Evolutionary conservation across 2,329 filamentous ascomycete genomes (phyloP).

Genomic region (Stromatinia cepivora): DNA sequence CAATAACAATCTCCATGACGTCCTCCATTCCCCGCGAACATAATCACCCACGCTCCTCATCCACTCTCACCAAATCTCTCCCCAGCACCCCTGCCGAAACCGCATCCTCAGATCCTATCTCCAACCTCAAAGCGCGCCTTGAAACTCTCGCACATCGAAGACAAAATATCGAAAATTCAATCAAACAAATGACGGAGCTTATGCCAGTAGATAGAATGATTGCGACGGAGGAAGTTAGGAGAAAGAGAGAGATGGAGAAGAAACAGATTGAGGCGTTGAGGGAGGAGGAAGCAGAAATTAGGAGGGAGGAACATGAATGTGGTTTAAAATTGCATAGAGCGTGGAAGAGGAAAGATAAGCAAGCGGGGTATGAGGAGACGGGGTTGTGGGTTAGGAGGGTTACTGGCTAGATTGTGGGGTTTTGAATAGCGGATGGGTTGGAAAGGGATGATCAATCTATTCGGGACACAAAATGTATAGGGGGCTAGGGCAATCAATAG

Average conservation of each 20-base stretch:
- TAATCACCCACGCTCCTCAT: not conserved
- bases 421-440: not conserved
- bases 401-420: slow-evolving; percentile 51
- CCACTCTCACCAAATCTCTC: slow-evolving; percentile 53
- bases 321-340: slow-evolving; percentile 73
- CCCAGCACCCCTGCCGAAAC: slow-evolving; percentile 60
- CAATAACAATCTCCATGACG: slow-evolving; percentile 39
- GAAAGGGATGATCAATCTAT: not conserved
- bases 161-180: slow-evolving; percentile 69
- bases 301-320: slow-evolving; percentile 75
- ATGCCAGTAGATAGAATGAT: slow-evolving; percentile 71
- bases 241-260: slow-evolving; percentile 56
- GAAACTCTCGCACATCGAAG: slow-evolving; percentile 65
- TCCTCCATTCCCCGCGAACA: slow-evolving; percentile 21
- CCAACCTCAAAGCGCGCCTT: slow-evolving; percentile 64
- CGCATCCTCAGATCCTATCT: slow-evolving; percentile 62
- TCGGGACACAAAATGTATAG: not conserved
- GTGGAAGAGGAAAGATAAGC: slow-evolving; percentile 72
- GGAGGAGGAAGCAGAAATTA: slow-evolving; percentile 69
- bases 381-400: slow-evolving; percentile 78
- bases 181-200: slow-evolving; percentile 75
- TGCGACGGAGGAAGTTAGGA: slow-evolving; percentile 63
- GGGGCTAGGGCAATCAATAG: not conserved
- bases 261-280: slow-evolving; percentile 66
- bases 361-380: slow-evolving; percentile 63